Evolutionary conservation across 345 rosid genomes (phyloP).

Genomic region (Eutrema yunnanense): DNA sequence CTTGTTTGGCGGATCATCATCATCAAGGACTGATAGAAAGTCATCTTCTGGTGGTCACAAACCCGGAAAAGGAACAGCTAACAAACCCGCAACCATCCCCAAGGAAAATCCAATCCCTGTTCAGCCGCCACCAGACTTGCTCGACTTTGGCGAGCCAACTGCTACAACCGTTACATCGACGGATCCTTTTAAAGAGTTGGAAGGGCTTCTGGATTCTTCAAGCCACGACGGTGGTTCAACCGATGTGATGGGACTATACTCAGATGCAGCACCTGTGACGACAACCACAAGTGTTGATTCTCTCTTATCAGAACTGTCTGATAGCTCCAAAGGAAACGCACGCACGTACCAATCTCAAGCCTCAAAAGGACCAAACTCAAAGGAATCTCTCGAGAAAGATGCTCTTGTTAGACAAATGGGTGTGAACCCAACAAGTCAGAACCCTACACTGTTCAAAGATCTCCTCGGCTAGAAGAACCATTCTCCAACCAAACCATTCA

Average conservation of each 20-base stretch:
- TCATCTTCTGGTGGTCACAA: slow-evolving; percentile 48
- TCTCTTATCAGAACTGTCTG: slow-evolving; percentile 29
- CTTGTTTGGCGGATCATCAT: slow-evolving; percentile 71
- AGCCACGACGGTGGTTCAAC: slow-evolving; percentile 20
- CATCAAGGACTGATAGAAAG: slow-evolving; percentile 51
- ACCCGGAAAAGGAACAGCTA: slow-evolving; percentile 39
- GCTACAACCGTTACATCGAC: slow-evolving; percentile 29
- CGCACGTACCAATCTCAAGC: slow-evolving; percentile 21
- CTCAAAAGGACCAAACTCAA: slow-evolving; percentile 62
- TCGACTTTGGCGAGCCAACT: slow-evolving; percentile 72
- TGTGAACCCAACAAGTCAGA: slow-evolving; percentile 72
- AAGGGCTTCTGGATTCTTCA: slow-evolving; percentile 70
- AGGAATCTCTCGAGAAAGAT: slow-evolving; percentile 75
- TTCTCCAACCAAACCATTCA: not conserved
- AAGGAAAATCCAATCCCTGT: slow-evolving; percentile 38
- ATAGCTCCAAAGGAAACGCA: slow-evolving; percentile 25
- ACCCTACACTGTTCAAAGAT: slow-evolving; percentile 86
- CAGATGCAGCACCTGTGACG: slow-evolving; percentile 36
- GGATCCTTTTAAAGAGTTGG: slow-evolving; percentile 87
- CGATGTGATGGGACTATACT: slow-evolving; percentile 41
- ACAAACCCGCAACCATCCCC: slow-evolving; percentile 32
- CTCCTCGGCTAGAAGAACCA: slow-evolving; percentile 50
- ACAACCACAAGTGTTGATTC: slow-evolving; percentile 20
- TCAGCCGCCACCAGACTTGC: slow-evolving; percentile 82
- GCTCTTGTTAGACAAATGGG: slow-evolving; percentile 95